Evolutionary conservation across 345 rosid genomes (phyloP).

Genomic region (Hibiscus trionum): DNA sequence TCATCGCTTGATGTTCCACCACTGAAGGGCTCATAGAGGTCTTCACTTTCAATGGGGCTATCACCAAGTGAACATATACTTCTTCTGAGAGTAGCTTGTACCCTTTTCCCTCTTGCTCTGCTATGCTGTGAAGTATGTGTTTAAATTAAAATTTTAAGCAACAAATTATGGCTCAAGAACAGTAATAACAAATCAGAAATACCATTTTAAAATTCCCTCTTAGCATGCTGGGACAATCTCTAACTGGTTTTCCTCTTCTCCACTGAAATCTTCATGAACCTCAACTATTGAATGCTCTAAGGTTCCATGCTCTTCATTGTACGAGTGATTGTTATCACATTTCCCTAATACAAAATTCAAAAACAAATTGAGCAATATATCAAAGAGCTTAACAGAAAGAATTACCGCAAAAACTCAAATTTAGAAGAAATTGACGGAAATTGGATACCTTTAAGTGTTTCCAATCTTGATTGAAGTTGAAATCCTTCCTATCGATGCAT

Average conservation of each 20-base stretch:
- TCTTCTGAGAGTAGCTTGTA: slow-evolving; percentile 21
- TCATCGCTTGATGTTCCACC: slow-evolving; percentile 52
- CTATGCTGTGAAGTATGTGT: slow-evolving; percentile 22
- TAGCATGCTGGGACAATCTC: slow-evolving; percentile 14
- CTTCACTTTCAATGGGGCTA: slow-evolving; percentile 24
- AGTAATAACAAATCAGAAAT: slow-evolving; percentile 8
- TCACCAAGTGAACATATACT: slow-evolving; percentile 18
- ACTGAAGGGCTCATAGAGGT: slow-evolving; percentile 33
- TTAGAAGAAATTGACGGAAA: neutral
- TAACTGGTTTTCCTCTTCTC: too few relatives aligned
- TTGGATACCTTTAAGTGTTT: slow-evolving; percentile 48
- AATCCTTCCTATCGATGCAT: slow-evolving; percentile 41
- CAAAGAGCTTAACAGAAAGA: neutral
- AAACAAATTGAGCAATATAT: neutral
- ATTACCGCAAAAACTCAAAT: neutral
- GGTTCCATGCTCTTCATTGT: too few relatives aligned
- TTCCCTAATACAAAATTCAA: neutral
- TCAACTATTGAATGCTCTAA: too few relatives aligned
- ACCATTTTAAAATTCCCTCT: slow-evolving; percentile 29
- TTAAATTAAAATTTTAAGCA: slow-evolving; percentile 11
- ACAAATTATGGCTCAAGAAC: neutral
- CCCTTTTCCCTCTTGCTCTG: slow-evolving; percentile 24
- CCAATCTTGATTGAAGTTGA: slow-evolving; percentile 56
- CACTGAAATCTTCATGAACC: too few relatives aligned
- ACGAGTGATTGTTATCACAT: neutral